Evolutionary conservation across 257 asterid species (phyloP).

Genomic region (Jaltomata sinuosa): DNA sequence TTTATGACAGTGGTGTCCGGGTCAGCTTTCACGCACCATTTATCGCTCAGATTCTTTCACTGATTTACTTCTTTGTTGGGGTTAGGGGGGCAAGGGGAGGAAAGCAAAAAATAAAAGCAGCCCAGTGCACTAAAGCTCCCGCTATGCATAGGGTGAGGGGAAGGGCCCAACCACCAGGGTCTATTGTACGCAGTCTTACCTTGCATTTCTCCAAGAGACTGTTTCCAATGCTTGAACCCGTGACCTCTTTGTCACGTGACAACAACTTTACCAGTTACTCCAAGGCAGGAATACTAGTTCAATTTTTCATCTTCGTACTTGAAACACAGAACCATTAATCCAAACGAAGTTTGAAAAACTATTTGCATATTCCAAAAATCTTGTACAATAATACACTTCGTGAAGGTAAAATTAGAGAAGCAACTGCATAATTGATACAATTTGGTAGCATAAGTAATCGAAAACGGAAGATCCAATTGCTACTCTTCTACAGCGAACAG

Average conservation of each 20-base stretch:
- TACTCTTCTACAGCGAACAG: background rate
- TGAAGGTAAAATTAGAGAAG: background rate
- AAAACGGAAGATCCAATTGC: background rate
- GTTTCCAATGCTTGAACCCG: too few species aligned
- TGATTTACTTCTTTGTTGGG: background rate
- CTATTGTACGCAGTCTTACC: too few species aligned
- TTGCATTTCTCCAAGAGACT: too few species aligned
- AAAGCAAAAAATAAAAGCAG: too few species aligned
- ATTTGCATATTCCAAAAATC: background rate
- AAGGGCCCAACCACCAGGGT: too few species aligned
- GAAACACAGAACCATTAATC: background rate
- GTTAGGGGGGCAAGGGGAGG: background rate
- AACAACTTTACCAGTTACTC: too few species aligned
- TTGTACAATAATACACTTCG: background rate
- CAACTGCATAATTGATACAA: background rate
- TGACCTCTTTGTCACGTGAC: too few species aligned
- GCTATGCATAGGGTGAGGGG: too few species aligned
- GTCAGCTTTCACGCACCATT: too few species aligned
- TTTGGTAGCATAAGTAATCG: background rate
- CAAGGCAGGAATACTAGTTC: background rate
- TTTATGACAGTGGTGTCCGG: too few species aligned
- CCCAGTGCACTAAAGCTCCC: too few species aligned
- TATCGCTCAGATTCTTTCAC: background rate
- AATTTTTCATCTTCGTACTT: background rate
- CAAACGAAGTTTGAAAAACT: background rate